Percentiles rank a stretch among this genome's conserved stretches.
Evolutionary conservation across 2,329 filamentous ascomycete species (phyloP).

Genomic region (Trichophyton benhamiae): DNA sequence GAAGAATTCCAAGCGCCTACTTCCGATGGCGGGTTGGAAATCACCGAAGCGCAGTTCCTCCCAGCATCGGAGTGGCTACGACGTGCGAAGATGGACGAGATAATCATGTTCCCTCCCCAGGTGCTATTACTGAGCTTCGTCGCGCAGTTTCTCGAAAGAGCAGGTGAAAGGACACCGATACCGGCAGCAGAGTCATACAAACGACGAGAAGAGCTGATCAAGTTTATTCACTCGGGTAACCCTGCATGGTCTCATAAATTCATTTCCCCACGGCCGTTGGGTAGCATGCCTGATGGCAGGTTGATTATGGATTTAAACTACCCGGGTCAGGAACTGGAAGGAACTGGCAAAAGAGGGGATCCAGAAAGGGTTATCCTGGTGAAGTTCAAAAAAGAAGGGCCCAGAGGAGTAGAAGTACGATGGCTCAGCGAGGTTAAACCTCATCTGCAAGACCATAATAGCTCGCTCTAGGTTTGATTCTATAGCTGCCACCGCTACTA

Average conservation of each 20-base stretch:
- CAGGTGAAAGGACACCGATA: constrained; percentile 13
- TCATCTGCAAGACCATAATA: constrained; percentile 15
- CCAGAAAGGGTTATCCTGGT: constrained; percentile 45
- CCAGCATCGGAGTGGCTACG: constrained; percentile 57
- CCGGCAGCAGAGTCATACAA: constrained; percentile 21
- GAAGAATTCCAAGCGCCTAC: constrained; percentile 56
- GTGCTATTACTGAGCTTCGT: constrained; percentile 48
- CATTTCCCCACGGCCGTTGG: constrained; percentile 34
- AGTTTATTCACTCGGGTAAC: constrained; percentile 37
- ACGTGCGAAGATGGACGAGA: constrained; percentile 49
- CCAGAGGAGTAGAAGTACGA: constrained; percentile 43
- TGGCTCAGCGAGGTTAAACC: constrained; percentile 37
- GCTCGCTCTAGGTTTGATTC: constrained; percentile 3
- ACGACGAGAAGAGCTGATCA: constrained; percentile 33
- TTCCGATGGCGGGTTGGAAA: constrained; percentile 55
- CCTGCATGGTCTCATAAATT: constrained; percentile 38
- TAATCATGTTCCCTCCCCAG: constrained; percentile 86
- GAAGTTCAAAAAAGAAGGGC: constrained; percentile 45
- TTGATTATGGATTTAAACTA: constrained; percentile 42
- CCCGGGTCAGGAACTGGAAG: constrained; percentile 45
- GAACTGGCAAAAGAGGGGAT: constrained; percentile 37
- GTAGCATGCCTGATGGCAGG: constrained; percentile 34
- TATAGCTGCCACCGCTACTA: not conserved
- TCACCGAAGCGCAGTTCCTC: constrained; percentile 68
- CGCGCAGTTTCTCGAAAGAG: constrained; percentile 37